Evolutionary conservation across 2,329 filamentous ascomycete species (phyloP).

Genomic region (Penicillium sp.): DNA sequence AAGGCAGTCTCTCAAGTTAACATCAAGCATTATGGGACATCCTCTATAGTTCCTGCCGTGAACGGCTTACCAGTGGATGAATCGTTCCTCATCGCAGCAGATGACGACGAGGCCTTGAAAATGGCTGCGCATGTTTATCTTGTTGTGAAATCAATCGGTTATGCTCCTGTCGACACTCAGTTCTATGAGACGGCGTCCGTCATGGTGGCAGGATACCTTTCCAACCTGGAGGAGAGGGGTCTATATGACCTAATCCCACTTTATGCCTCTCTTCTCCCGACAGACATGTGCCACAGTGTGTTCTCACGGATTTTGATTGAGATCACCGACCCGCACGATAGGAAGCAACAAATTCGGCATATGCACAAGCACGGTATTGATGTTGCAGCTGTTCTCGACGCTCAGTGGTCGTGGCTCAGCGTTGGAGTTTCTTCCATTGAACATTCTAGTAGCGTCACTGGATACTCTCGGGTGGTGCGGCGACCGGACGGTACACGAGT

Average conservation of each 20-base stretch:
- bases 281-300: slow-evolving; percentile 64
- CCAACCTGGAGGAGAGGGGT: slow-evolving; percentile 69
- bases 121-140: slow-evolving; percentile 68
- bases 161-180: slow-evolving; percentile 49
- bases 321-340: slow-evolving; percentile 64
- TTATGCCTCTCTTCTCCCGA: slow-evolving; percentile 77
- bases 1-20: slow-evolving; percentile 41
- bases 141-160: slow-evolving; percentile 62
- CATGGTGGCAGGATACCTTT: slow-evolving; percentile 78
- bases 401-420: slow-evolving; percentile 56
- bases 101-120: slow-evolving; percentile 61
- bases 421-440: slow-evolving; percentile 36
- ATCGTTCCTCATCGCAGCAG: slow-evolving; percentile 37
- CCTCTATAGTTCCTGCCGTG: slow-evolving; percentile 36
- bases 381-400: slow-evolving; percentile 68
- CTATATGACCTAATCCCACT: slow-evolving; percentile 79
- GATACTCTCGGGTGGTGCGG: slow-evolving; percentile 50
- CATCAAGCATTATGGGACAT: slow-evolving; percentile 25
- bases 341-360: slow-evolving; percentile 67
- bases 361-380: slow-evolving; percentile 75
- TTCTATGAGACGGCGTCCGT: slow-evolving; percentile 62
- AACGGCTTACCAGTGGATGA: slow-evolving; percentile 57
- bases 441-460: slow-evolving; percentile 28
- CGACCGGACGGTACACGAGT: slow-evolving; percentile 49
- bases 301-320: slow-evolving; percentile 76